Evolutionary conservation across 805 yeast genomes (phyloP).

Genomic region (Yamadazyma sp.): DNA sequence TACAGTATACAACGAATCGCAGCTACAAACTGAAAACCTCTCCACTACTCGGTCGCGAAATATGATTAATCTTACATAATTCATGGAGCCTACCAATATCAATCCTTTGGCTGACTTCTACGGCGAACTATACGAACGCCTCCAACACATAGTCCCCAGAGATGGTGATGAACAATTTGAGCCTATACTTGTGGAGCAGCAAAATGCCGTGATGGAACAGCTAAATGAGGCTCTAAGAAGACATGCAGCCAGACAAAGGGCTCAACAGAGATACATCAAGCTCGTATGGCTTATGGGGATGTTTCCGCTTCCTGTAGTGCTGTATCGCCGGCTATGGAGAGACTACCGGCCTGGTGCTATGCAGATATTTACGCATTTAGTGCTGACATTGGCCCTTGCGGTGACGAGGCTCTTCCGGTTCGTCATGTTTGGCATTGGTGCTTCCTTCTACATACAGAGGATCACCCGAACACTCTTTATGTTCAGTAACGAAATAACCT

Average conservation of each 20-base stretch:
- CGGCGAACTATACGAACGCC: conserved; percentile 1
- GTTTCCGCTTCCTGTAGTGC: conserved; percentile 22
- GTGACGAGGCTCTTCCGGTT: conserved; percentile 16
- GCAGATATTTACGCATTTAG: conserved; percentile 1
- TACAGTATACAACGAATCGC: too few relatives aligned
- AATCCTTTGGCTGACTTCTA: not conserved
- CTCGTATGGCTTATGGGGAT: conserved; percentile 18
- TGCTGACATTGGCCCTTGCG: conserved; percentile 9
- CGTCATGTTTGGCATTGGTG: conserved; percentile 18
- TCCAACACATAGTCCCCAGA: not conserved
- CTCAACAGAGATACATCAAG: conserved; percentile 9
- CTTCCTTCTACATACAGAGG: conserved; percentile 20
- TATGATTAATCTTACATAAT: too few relatives aligned
- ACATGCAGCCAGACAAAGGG: not conserved
- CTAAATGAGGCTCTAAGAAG: conserved; percentile 11
- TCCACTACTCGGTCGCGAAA: too few relatives aligned
- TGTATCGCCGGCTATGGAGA: conserved; percentile 19
- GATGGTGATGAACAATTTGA: conserved; percentile 10
- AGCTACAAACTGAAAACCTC: too few relatives aligned
- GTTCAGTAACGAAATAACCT: conserved; percentile 30
- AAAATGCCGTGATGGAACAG: conserved; percentile 13
- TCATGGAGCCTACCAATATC: too few relatives aligned
- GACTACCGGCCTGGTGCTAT: conserved; percentile 13
- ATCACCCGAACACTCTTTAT: conserved; percentile 20
- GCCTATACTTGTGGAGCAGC: conserved; percentile 16